Percentiles rank a stretch among this genome's conserved stretches.
These are phyloP conservation scores for Penicillium sp. DNA, from an alignment of 2,329 filamentous ascomycete genomes.

Conservation along the genomic window DNA sequence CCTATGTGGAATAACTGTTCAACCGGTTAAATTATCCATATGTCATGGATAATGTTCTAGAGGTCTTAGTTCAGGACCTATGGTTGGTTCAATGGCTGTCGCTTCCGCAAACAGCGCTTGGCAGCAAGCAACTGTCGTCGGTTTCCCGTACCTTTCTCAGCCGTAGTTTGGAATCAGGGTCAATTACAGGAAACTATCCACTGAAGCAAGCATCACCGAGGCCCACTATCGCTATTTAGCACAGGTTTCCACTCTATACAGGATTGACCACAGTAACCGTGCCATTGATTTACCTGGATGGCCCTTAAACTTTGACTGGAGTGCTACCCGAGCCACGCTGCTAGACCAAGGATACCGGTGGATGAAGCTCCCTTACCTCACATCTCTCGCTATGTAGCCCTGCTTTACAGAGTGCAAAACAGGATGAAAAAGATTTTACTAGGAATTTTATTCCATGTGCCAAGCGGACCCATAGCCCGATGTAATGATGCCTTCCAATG, in stretches of 20 bases:
- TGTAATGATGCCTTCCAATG: neutral
- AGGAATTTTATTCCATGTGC: neutral
- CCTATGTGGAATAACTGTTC: neutral
- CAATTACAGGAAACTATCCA: neutral
- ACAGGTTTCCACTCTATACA: neutral
- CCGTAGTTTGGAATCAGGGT: neutral
- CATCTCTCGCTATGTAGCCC: neutral
- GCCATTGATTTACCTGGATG: constrained; percentile 9
- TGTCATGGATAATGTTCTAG: neutral
- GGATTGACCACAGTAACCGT: constrained; percentile 16
- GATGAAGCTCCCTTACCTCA: neutral
- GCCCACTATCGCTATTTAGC: neutral
- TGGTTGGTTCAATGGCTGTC: neutral
- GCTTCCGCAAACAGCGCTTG: constrained; percentile 17
- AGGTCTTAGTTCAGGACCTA: neutral
- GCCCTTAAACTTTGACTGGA: constrained; percentile 1
- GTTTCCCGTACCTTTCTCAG: constrained; percentile 2
- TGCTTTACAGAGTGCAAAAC: constrained; percentile 5
- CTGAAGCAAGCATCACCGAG: neutral
- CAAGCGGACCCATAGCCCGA: constrained; percentile 5
- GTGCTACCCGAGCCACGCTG: constrained; percentile 6
- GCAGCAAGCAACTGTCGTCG: constrained; percentile 2
- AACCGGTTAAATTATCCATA: neutral
- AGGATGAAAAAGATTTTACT: constrained; percentile 3
- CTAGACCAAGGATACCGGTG: neutral